phyloP scores from a whole-genome alignment of 257 asterid genomes.

The Solanum chilense region DNA sequence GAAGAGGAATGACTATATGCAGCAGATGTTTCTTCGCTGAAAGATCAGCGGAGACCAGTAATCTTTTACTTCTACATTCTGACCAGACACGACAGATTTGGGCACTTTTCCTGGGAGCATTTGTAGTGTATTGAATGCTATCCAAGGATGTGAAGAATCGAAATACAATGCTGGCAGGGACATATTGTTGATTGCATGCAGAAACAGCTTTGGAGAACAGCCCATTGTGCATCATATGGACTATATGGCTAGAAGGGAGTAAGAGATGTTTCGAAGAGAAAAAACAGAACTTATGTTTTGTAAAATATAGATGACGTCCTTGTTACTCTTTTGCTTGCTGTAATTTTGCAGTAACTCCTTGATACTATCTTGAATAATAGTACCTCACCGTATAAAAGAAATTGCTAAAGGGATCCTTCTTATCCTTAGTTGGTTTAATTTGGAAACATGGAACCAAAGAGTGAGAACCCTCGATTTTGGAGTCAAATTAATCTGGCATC shows the following conservation, averaged over 20 bases:
- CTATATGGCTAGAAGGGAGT: background rate
- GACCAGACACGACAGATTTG: background rate
- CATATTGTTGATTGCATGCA: background rate
- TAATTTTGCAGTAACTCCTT: background rate
- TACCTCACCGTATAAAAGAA: background rate
- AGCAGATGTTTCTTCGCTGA: background rate
- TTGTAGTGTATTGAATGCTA: background rate
- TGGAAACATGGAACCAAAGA: background rate
- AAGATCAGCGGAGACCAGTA: background rate
- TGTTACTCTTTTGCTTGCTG: background rate
- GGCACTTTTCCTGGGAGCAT: background rate
- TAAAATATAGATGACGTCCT: background rate
- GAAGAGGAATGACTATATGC: background rate
- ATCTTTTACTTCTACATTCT: background rate
- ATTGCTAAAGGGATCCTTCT: background rate
- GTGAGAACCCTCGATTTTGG: conserved; percentile 1
- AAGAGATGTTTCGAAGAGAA: background rate
- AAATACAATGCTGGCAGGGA: background rate
- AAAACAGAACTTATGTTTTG: background rate
- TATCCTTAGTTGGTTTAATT: background rate
- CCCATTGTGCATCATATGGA: background rate
- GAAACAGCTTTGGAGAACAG: background rate
- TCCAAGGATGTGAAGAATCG: background rate
- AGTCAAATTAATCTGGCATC: conserved; percentile 2
- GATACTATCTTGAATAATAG: background rate